These are phyloP conservation scores for Teratosphaeria viscida DNA, from an alignment of 2,329 filamentous ascomycete genomes.

Conservation along the genomic window DNA sequence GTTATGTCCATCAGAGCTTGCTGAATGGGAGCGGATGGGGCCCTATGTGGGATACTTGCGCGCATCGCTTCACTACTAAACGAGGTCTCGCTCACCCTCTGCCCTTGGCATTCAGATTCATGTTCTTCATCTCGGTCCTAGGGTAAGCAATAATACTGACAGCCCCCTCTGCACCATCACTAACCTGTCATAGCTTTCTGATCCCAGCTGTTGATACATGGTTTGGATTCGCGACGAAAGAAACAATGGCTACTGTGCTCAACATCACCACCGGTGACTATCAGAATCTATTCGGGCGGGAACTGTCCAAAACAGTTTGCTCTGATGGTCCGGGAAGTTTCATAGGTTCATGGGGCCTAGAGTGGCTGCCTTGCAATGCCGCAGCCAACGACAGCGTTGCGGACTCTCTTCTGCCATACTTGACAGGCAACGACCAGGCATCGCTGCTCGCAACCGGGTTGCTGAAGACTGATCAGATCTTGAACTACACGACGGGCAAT, in stretches of 20 bases:
- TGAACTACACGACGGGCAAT: not conserved
- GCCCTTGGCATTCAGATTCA: not conserved
- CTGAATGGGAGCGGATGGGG: not conserved
- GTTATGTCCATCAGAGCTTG: not conserved
- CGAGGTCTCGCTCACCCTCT: not conserved
- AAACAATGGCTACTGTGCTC: not conserved
- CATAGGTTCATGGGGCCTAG: not conserved
- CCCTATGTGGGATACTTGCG: not conserved
- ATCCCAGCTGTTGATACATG: constrained; percentile 1
- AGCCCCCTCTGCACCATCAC: not conserved
- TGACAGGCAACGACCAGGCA: not conserved
- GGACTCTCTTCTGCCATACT: not conserved
- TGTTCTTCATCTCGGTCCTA: not conserved
- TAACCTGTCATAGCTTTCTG: not conserved
- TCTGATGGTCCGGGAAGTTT: not conserved
- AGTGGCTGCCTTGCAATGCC: not conserved
- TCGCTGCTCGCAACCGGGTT: not conserved
- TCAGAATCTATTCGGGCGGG: not conserved
- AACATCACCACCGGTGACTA: not conserved
- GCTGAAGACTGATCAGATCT: not conserved
- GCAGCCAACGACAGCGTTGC: not conserved
- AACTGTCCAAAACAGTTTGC: not conserved
- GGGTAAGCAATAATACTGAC: not conserved
- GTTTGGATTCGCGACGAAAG: constrained; percentile 1
- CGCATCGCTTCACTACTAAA: not conserved